These are phyloP conservation scores for Drechslerella coelobrocha DNA, from an alignment of 2,329 filamentous ascomycete species.

Conservation along the genomic window DNA sequence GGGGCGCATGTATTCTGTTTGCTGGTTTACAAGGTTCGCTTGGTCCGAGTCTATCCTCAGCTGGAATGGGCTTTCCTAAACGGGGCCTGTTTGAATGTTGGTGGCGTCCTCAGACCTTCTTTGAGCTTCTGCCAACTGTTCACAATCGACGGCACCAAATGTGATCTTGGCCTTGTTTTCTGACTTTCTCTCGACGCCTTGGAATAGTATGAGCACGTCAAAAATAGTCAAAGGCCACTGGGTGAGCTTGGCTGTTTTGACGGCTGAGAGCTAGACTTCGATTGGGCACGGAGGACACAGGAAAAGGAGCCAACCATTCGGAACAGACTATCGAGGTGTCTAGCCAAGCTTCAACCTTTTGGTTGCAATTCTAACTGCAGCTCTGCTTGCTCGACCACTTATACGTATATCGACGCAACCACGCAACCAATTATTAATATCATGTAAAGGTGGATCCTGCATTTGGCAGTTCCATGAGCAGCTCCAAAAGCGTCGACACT, in stretches of 20 bases:
- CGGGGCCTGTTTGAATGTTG: not conserved
- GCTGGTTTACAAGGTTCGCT: not conserved
- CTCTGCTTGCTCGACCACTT: too few relatives aligned
- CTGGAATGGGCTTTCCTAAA: constrained; percentile 1
- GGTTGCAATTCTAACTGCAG: too few relatives aligned
- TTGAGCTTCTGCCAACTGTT: constrained; percentile 4
- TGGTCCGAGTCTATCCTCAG: not conserved
- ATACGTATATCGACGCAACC: too few relatives aligned
- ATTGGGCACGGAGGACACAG: not conserved
- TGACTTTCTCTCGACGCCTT: too few relatives aligned
- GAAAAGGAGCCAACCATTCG: not conserved
- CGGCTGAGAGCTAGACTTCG: not conserved
- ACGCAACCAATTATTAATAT: too few relatives aligned
- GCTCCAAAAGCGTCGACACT: not conserved
- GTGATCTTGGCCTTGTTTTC: too few relatives aligned
- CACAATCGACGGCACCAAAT: too few relatives aligned
- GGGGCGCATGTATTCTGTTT: not conserved
- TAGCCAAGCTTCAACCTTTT: too few relatives aligned
- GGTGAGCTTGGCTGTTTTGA: not conserved
- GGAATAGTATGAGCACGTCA: not conserved
- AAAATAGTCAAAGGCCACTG: not conserved
- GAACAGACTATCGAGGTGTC: too few relatives aligned
- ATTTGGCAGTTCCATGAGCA: constrained; percentile 2
- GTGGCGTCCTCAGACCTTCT: not conserved
- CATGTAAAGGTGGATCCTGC: too few relatives aligned